Evolutionary conservation across 1,139 yeast genomes (phyloP).

Genomic region (Waltiozyma sp.): DNA sequence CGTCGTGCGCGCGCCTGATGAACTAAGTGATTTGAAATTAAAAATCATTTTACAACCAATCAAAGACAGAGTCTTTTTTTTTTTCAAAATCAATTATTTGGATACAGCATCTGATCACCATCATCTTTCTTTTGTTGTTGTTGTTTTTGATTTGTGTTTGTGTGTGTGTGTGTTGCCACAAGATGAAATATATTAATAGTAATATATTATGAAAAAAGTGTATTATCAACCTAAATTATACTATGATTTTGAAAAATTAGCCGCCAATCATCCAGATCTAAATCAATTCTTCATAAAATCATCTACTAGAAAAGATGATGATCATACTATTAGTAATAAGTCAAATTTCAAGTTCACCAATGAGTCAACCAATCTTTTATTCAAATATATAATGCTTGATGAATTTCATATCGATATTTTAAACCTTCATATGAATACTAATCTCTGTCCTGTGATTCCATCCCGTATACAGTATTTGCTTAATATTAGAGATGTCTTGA

Average conservation of each 20-base stretch:
- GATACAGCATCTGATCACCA: no score
- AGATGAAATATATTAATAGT: no score
- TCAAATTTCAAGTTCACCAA: not conserved
- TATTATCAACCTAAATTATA: not conserved
- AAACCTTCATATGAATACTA: conserved; percentile 1
- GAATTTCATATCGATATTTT: conserved; percentile 6
- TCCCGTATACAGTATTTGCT: conserved; percentile 11
- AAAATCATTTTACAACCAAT: no score
- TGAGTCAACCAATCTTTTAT: conserved; percentile 2
- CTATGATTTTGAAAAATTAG: not conserved
- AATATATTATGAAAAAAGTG: no score
- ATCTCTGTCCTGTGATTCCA: conserved; percentile 15
- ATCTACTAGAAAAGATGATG: not conserved
- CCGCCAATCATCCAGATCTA: not conserved
- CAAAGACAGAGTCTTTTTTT: no score
- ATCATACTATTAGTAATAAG: not conserved
- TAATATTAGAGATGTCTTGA: conserved; percentile 6
- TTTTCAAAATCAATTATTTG: no score
- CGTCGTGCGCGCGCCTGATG: no score
- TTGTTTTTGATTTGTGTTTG: no score
- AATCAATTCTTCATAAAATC: not conserved
- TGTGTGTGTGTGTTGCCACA: no score
- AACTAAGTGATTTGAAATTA: no score
- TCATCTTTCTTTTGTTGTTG: no score
- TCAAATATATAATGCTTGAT: conserved; percentile 9